Evolutionary conservation across 1,139 yeast species (phyloP).

Genomic region (Scheffersomyces parashehatae): DNA sequence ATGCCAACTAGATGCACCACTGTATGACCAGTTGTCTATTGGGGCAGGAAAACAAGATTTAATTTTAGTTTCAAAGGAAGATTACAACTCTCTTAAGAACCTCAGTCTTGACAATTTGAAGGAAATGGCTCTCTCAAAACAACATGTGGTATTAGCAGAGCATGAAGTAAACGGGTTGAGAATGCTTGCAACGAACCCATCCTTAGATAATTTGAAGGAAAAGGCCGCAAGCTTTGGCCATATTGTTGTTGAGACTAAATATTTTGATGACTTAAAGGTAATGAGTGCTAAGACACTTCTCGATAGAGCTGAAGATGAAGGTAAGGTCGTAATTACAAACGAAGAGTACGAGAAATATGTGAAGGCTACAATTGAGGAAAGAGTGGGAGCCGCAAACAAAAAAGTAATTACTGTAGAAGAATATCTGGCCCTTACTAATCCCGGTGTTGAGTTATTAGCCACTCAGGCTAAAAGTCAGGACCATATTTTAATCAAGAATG

Average conservation of each 20-base stretch:
- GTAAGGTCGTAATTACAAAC: conserved; percentile 16
- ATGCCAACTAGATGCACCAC: conserved; percentile 16
- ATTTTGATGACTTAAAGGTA: conserved; percentile 9
- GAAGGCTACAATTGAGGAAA: conserved; percentile 13
- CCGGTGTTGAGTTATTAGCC: conserved; percentile 1
- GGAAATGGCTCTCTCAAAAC: background rate
- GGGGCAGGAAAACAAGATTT: conserved; percentile 18
- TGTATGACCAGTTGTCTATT: conserved; percentile 19
- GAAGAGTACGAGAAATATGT: conserved; percentile 15
- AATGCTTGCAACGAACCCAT: background rate
- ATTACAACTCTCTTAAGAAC: background rate
- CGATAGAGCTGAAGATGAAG: conserved; percentile 19
- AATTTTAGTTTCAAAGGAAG: background rate
- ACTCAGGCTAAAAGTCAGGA: conserved; percentile 1
- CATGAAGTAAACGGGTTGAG: background rate
- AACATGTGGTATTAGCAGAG: background rate
- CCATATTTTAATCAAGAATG: background rate
- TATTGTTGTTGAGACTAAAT: conserved; percentile 9
- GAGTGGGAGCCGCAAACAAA: conserved; percentile 14
- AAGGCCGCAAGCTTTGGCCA: conserved; percentile 10
- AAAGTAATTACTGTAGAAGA: conserved; percentile 8
- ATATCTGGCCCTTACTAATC: conserved; percentile 7
- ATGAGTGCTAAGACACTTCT: conserved; percentile 12
- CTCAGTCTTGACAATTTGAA: background rate
- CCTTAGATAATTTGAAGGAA: background rate